Percentiles rank a stretch among this genome's conserved stretches.
phyloP scores from a whole-genome alignment of 768 basidiomycete species.

The Boletellus ananiceps region DNA sequence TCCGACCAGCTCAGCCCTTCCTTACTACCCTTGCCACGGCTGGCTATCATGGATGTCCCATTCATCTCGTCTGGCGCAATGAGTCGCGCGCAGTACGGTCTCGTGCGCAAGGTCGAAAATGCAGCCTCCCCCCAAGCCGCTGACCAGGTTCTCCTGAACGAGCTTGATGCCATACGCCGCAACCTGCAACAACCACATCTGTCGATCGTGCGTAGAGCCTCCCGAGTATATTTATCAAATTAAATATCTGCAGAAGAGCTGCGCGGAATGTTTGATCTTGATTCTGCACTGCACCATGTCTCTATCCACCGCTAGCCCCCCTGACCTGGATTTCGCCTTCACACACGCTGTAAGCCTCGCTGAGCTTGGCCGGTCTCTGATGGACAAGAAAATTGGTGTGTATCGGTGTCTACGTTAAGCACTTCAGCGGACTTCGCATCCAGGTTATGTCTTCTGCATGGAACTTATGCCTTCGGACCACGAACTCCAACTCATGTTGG shows the following conservation, averaged over 20 bases:
- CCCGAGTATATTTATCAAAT: slow-evolving; percentile 1
- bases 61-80: slow-evolving; percentile 76
- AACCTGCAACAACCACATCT: slow-evolving; percentile 48
- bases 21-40: not conserved
- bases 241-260: slow-evolving; percentile 44
- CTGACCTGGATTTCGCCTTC: slow-evolving; percentile 66
- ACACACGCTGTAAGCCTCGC: slow-evolving; percentile 74
- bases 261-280: slow-evolving; percentile 62
- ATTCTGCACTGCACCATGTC: slow-evolving; percentile 66
- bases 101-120: slow-evolving; percentile 70
- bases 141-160: slow-evolving; percentile 55
- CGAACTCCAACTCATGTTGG: slow-evolving; percentile 76
- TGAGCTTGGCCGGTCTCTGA: slow-evolving; percentile 56
- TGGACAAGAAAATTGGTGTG: slow-evolving; percentile 66
- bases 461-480: slow-evolving; percentile 66
- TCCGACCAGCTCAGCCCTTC: not conserved
- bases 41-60: slow-evolving; percentile 63
- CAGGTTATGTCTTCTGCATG: slow-evolving; percentile 77
- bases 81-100: slow-evolving; percentile 67
- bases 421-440: slow-evolving; percentile 1
- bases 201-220: slow-evolving; percentile 46
- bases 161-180: slow-evolving; percentile 53
- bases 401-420: not conserved
- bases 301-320: slow-evolving; percentile 37
- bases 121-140: slow-evolving; percentile 52